phyloP scores from a whole-genome alignment of 768 basidiomycete species.

The Mycena alexandri region DNA sequence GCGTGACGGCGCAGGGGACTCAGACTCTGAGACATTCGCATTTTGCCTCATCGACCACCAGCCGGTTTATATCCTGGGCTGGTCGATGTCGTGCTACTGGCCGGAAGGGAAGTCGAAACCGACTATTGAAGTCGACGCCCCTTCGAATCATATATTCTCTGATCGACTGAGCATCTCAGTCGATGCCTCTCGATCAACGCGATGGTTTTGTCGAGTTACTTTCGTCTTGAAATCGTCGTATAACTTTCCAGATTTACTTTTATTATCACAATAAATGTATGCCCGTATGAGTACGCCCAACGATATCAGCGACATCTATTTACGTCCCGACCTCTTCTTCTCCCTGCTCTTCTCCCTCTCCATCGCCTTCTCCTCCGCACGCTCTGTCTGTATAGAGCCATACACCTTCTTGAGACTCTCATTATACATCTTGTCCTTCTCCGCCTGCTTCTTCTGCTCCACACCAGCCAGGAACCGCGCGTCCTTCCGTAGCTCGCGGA shows the following conservation, averaged over 20 bases:
- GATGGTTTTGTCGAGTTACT: constrained; percentile 36
- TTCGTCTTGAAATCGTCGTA: constrained; percentile 35
- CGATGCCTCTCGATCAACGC: constrained; percentile 31
- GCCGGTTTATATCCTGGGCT: constrained; percentile 37
- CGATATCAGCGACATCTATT: constrained; percentile 55
- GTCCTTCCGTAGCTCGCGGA: constrained; percentile 96
- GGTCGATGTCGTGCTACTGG: constrained; percentile 39
- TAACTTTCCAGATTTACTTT: constrained; percentile 37
- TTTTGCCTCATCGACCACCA: constrained; percentile 27
- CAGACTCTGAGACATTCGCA: constrained; percentile 25
- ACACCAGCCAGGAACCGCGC: constrained; percentile 92
- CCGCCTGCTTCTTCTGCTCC: constrained; percentile 84
- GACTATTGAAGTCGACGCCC: constrained; percentile 34
- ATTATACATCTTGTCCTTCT: constrained; percentile 87
- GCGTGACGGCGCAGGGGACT: constrained; percentile 4
- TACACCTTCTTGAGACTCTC: constrained; percentile 87
- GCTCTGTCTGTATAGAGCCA: constrained; percentile 83
- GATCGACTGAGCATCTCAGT: constrained; percentile 34
- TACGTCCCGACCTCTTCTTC: constrained; percentile 82
- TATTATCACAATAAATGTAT: no score
- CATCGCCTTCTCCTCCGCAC: constrained; percentile 95
- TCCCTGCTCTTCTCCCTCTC: constrained; percentile 85
- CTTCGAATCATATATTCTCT: constrained; percentile 31
- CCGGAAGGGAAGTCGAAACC: constrained; percentile 32
- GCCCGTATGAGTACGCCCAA: no score